phyloP scores from a whole-genome alignment of 208 protist species.

The Naegleria fowleri region DNA sequence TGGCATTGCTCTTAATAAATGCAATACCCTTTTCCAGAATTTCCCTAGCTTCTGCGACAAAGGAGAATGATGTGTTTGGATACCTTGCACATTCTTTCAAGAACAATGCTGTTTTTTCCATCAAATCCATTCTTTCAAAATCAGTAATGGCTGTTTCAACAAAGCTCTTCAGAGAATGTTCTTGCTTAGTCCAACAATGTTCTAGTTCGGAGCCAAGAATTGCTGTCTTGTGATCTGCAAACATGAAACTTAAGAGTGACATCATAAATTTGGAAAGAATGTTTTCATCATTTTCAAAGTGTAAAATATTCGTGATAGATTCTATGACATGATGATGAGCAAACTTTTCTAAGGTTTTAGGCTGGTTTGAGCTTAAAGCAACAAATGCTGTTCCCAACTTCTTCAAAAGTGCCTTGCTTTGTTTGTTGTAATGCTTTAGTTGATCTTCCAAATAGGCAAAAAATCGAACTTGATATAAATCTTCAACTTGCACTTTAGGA shows the following conservation, averaged over 20 bases:
- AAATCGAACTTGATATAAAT: neutral
- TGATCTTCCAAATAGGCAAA: neutral
- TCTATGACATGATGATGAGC: neutral
- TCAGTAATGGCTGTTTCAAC: neutral
- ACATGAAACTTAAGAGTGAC: neutral
- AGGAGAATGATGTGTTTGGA: neutral
- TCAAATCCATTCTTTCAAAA: neutral
- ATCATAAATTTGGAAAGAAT: neutral
- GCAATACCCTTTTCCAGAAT: neutral
- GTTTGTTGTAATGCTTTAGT: neutral
- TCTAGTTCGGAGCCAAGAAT: neutral
- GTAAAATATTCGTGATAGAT: neutral
- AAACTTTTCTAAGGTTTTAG: neutral
- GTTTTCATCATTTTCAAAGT: neutral
- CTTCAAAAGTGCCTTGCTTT: neutral
- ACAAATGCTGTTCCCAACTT: neutral
- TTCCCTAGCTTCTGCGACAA: neutral
- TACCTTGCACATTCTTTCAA: neutral
- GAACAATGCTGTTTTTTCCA: neutral
- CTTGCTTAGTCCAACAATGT: neutral
- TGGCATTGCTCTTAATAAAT: neutral
- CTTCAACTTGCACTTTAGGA: neutral
- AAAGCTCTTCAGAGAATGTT: neutral
- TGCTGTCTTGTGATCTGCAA: neutral
- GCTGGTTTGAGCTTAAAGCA: neutral